phyloP scores from a whole-genome alignment of 768 basidiomycete genomes.

The Amanita thiersii region DNA sequence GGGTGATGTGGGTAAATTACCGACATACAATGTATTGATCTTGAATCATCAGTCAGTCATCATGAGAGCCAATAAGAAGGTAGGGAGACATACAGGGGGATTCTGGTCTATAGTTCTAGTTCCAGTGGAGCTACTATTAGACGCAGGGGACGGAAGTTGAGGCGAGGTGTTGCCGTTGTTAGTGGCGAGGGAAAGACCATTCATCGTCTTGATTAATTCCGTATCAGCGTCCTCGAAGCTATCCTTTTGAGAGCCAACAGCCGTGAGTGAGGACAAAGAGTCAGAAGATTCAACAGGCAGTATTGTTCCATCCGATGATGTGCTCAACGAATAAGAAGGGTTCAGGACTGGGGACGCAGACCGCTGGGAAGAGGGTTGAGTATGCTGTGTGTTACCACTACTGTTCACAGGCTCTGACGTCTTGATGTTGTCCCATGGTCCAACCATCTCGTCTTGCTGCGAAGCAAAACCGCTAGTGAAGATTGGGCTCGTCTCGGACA shows the following conservation, averaged over 20 bases:
- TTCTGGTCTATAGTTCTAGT: conserved; percentile 74
- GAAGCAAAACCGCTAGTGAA: conserved; percentile 12
- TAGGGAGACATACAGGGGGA: conserved; percentile 59
- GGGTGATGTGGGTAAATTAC: conserved; percentile 83
- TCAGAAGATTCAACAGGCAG: conserved; percentile 14
- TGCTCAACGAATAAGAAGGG: not conserved
- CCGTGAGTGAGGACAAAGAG: conserved; percentile 25
- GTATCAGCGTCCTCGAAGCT: conserved; percentile 16
- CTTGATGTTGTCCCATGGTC: conserved; percentile 35
- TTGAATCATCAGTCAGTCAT: conserved; percentile 16
- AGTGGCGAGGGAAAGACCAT: conserved; percentile 46
- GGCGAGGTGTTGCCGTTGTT: conserved; percentile 55
- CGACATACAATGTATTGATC: conserved; percentile 99
- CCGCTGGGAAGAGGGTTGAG: conserved; percentile 22
- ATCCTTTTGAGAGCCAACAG: conserved; percentile 17
- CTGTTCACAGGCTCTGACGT: not conserved
- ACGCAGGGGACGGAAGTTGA: conserved; percentile 70
- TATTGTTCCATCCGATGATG: not conserved
- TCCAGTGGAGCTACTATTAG: conserved; percentile 44
- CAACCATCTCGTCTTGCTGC: conserved; percentile 24
- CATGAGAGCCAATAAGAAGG: conserved; percentile 1
- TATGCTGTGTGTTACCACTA: conserved; percentile 25
- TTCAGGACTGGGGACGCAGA: conserved; percentile 9
- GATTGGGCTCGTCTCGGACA: too few species aligned
- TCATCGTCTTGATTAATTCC: conserved; percentile 32